Base-by-base conservation (phyloP, 805 yeast species). In the Ogataea ramenticola region DNA sequence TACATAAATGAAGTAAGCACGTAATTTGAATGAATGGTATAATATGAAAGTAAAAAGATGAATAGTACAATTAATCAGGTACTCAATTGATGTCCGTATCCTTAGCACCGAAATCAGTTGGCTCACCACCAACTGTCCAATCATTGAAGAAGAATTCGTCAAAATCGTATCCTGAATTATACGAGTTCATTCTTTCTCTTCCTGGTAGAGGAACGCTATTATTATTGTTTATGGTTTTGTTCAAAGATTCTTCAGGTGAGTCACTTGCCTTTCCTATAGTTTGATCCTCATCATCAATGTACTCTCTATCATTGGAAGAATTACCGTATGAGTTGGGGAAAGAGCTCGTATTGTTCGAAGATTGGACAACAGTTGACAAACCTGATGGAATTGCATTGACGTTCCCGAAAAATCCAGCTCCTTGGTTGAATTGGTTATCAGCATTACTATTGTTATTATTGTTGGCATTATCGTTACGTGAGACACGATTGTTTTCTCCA, bases 351-450 rank as follows among this genome's bases (percentile, higher is more conserved):
- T 46, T 43, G 14, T 45, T 45, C 24, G 52, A 50, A 3, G 58
- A 51, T 39, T 57, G 62, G 6, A 53, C 51, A 17, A 59, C 53
- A 0, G 64, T 60, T 2, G 64, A 58, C 22, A 62, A 50, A 6
- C 66, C 66, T 0, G 65, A 56, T 10, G 67, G 65, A 27, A 61
- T 52, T 2, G 62, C 51, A 16, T 42, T 43, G 10, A 46, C 22
- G 10, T 46, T 49, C 2, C 52, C 58, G 46, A 51, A 52, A 2
- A 49, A 31, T 17, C 46, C 53, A 11, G 22, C 24, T 11, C 12
- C n/a, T 10, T 29, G 32, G 14, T 34, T 34, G 26, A 34, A 34
- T 34, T 34, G 35, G 20, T 12, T 30, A 16, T 15, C 30, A 38
- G 27, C 30, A 24, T 30, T 16, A 36, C 4, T 33, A 8, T 32